These are phyloP conservation scores for Volvariella volvacea DNA, from an alignment of 1,284 basidiomycete genomes.

Conservation along the genomic window DNA sequence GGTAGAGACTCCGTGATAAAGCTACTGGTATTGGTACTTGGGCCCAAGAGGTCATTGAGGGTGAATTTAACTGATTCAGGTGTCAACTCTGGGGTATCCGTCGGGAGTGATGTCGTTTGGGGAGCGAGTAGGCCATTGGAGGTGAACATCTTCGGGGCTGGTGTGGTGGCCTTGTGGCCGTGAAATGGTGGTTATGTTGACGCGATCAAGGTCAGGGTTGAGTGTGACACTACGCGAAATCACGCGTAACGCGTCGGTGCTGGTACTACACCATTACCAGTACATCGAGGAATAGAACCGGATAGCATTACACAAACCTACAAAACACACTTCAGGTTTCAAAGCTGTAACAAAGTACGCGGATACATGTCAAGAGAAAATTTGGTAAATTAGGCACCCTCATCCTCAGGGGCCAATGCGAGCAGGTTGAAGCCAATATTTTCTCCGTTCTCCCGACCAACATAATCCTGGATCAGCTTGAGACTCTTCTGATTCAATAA, in stretches of 20 bases:
- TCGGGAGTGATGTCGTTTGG: constrained; percentile 4
- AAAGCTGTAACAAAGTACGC: no score
- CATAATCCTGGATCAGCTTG: constrained; percentile 21
- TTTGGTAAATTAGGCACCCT: no score
- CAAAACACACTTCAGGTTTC: no score
- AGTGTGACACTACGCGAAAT: no score
- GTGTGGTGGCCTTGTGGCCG: constrained; percentile 7
- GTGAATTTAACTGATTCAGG: constrained; percentile 5
- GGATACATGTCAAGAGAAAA: no score
- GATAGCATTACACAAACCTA: no score
- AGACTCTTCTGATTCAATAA: constrained; percentile 16
- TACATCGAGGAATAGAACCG: no score
- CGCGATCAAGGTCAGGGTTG: background rate
- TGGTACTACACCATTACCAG: no score
- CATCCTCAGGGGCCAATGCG: constrained; percentile 16
- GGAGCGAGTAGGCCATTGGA: constrained; percentile 19
- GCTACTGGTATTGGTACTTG: background rate
- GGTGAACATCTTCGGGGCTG: constrained; percentile 11
- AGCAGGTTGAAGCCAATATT: constrained; percentile 25
- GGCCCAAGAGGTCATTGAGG: background rate
- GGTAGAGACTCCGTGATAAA: background rate
- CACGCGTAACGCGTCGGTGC: no score
- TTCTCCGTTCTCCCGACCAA: constrained; percentile 16
- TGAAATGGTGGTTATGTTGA: no score
- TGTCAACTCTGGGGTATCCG: background rate